Percentiles rank a stretch among this genome's conserved stretches.
Conservation (phyloP, 805 yeast species). For the Candida montana region DNA sequence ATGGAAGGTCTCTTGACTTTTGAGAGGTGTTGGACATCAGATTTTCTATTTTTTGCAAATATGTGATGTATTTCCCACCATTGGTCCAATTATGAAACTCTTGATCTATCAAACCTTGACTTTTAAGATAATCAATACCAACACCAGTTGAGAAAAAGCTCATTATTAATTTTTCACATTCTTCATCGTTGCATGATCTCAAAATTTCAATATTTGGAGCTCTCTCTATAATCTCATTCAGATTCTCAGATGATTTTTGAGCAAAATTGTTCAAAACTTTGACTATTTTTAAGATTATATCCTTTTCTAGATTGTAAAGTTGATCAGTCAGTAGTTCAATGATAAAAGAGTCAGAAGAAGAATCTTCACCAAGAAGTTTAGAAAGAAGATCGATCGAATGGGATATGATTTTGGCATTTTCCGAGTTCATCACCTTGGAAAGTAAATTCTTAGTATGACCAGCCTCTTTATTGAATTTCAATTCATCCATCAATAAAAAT, state of each 20-base stretch:
- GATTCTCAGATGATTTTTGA: conserved; percentile 41
- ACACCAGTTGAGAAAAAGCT: conserved; percentile 57
- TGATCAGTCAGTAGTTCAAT: conserved; percentile 56
- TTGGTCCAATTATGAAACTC: conserved; percentile 69
- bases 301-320: conserved; percentile 58
- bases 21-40: conserved; percentile 21
- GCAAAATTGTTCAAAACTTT: conserved; percentile 49
- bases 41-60: conserved; percentile 45
- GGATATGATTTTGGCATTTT: conserved; percentile 45
- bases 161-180: conserved; percentile 51
- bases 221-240: conserved; percentile 45
- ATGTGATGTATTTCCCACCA: conserved; percentile 36
- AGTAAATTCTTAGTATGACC: conserved; percentile 67
- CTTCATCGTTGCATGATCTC: conserved; percentile 9
- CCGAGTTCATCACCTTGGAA: conserved; percentile 55
- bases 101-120: conserved; percentile 51
- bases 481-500: conserved; percentile 49
- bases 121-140: conserved; percentile 66
- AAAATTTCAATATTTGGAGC: conserved; percentile 46
- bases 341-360: conserved; percentile 33
- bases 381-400: conserved; percentile 54
- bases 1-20: conserved; percentile 34
- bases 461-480: conserved; percentile 49
- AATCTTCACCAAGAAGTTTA: conserved; percentile 30
- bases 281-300: conserved; percentile 54